Base-by-base conservation (phyloP, 1,139 yeast genomes). In the Lodderomyces oxycetoniae region DNA sequence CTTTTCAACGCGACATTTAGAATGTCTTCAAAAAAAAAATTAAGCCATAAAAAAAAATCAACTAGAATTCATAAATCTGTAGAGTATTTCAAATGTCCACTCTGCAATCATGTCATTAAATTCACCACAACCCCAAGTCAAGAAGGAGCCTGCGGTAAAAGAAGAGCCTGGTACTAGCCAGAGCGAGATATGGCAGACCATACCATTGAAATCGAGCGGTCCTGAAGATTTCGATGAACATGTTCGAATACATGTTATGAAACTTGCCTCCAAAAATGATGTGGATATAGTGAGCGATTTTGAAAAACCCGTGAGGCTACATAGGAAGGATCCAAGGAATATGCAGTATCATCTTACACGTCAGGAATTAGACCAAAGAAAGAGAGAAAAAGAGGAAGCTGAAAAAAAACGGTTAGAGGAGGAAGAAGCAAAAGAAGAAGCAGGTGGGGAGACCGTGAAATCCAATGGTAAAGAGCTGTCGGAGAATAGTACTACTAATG, bases 301-400 rank as follows among this genome's bases (percentile, higher is more conserved):
- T 55, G 79, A 77, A 34, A 73, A 74, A 39, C 98, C 98, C 0
- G 82, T 89, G 12, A 67, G 96, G 46, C 65, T 89, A 50, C 96
- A 88, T 55, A 72, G 97, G 47, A 88, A 89, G 53, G 97, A 89
- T 56, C 96, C 97, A 1, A 74, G 88, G 47, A 86, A 86, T 52
- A 67, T 89, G 54, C 96, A 86, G 53, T 85, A 84, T 51, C 95
- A 86, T 57, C 63, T 85, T 46, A 81, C 83, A 2, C 52, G 80
- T 44, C 66, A 73, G 45, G 86, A 79, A 44, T 61, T 75, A 36
- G 89, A 64, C 49, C 74, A 63, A 56, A 74, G 67, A 57, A 77
- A 64, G 37, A 70, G 71, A 45, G 83, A 74, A 31, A 75, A 70
- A 28, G 58, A 50, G 35, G 57, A 39, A 19, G 33, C 31, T 1